Evolutionary conservation across 139 green algal species (phyloP), one percentile per base, ranked within the genome.

Genomic region (Pseudopediastrum boryanum): DNA sequence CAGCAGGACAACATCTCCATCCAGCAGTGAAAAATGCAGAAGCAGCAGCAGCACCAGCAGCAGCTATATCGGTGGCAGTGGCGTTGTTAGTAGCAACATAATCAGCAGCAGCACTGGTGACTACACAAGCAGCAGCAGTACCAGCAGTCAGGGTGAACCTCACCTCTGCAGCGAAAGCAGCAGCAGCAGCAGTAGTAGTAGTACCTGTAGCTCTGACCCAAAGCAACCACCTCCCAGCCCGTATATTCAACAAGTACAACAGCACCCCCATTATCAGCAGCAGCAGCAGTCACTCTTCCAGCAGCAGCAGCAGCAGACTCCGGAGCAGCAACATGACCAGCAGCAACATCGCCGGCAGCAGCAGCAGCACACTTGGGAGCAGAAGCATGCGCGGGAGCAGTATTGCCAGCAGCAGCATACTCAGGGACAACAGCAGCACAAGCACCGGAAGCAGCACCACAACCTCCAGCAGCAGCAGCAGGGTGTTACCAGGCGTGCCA

Each of bases 11-110:
- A 65, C 56, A 27, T 10, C 56, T n/a, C 9, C 21, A 27, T 10
- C 13, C 56, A 65, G 56, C 13, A 10, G 25, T n/a, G 35, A 8
- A 27, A 19, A 13, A 27, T 39, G 10, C 59, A 41, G 4, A 38
- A 41, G 56, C 54, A 70, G 50, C 56, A 71, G 58, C 72, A 71
- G 42, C 19, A 39, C 46, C 71, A 78, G n/a, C 50, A 61, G 68
- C 68, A 58, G 12, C 23, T 35, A 2, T 41, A 70, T 1, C 25
- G 25, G 19, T 31, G 5, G 36, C 3, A 4, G 39, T 16, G 6
- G 38, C n/a, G 3, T n/a, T 27, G 56, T 25, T 46, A 33, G 48
- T 35, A 65, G 23, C 48, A 65, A 36, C 69, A 50, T 48, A 33
- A 46, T 48, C 69, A 77, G 69, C 48, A 27, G 69, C 33, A 66